Percentiles rank a stretch among this genome's conserved stretches.
phyloP scores from a whole-genome alignment of 2,329 filamentous ascomycete species.

The Torrubiella hemipterigena region DNA sequence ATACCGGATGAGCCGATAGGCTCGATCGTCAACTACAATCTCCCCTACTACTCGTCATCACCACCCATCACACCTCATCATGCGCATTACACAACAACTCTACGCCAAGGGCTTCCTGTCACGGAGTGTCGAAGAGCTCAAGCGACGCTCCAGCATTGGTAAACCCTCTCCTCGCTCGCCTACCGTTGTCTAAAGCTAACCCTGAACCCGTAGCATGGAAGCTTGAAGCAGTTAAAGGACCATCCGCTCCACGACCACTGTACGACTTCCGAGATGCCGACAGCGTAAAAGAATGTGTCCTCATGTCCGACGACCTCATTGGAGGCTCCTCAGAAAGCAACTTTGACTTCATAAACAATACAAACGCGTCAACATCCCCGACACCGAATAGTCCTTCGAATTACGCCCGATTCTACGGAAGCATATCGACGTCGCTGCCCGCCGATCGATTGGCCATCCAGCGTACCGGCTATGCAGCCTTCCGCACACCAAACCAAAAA shows the following conservation, averaged over 20 bases:
- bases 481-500: conserved; percentile 67
- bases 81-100: conserved; percentile 33
- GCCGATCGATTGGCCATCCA: conserved; percentile 60
- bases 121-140: conserved; percentile 49
- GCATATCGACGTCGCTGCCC: conserved; percentile 77
- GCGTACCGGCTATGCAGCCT: conserved; percentile 79
- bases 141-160: conserved; percentile 45
- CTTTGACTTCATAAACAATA: conserved; percentile 48
- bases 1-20: conserved; percentile 18
- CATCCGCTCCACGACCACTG: conserved; percentile 51
- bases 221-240: conserved; percentile 55
- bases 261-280: conserved; percentile 46
- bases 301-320: conserved; percentile 78
- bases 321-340: conserved; percentile 71
- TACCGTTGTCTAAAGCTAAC: neutral
- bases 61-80: conserved; percentile 14
- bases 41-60: neutral
- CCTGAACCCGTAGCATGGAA: conserved; percentile 41
- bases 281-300: conserved; percentile 46
- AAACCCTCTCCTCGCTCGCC: conserved; percentile 7
- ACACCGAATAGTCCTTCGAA: no score
- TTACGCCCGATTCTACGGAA: conserved; percentile 79
- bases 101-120: conserved; percentile 42
- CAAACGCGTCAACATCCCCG: conserved; percentile 9
- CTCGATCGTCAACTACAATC: conserved; percentile 5